These are phyloP conservation scores for Sarcomyxa edulis DNA, from an alignment of 768 basidiomycete species.

Conservation along the genomic window DNA sequence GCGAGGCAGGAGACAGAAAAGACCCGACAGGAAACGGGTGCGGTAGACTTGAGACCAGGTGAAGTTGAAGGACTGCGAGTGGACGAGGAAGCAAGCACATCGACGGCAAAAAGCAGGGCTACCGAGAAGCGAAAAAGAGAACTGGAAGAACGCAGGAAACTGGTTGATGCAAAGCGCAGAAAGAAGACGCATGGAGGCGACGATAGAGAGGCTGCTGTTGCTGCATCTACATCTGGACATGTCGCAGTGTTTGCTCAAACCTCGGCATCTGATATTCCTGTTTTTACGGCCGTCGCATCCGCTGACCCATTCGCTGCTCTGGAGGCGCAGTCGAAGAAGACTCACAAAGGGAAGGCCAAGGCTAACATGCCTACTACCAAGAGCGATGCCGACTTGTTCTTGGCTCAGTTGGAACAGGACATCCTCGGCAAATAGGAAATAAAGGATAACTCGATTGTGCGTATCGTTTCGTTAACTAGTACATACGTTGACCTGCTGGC, in stretches of 20 bases:
- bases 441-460: slow-evolving; percentile 39
- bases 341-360: slow-evolving; percentile 15
- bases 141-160: slow-evolving; percentile 57
- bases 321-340: slow-evolving; percentile 31
- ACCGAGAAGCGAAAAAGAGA: slow-evolving; percentile 74
- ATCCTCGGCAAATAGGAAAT: slow-evolving; percentile 35
- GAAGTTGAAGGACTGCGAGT: slow-evolving; percentile 73
- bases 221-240: slow-evolving; percentile 5
- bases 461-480: slow-evolving; percentile 1
- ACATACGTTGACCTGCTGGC: slow-evolving; percentile 4
- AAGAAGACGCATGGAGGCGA: slow-evolving; percentile 33
- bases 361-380: slow-evolving; percentile 8
- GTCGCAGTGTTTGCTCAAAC: slow-evolving; percentile 1
- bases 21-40: slow-evolving; percentile 53
- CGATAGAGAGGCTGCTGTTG: slow-evolving; percentile 4
- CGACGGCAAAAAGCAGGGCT: slow-evolving; percentile 41
- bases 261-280: background rate
- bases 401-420: slow-evolving; percentile 62
- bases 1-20: slow-evolving; percentile 69
- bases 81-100: slow-evolving; percentile 17
- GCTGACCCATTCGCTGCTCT: slow-evolving; percentile 48
- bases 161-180: slow-evolving; percentile 63
- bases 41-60: slow-evolving; percentile 57
- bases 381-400: slow-evolving; percentile 55
- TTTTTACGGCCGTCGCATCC: slow-evolving; percentile 7